Percentiles rank a stretch among this genome's conserved stretches.
Evolutionary conservation across 345 rosid species (phyloP).

Genomic region (Limnanthes douglasii): DNA sequence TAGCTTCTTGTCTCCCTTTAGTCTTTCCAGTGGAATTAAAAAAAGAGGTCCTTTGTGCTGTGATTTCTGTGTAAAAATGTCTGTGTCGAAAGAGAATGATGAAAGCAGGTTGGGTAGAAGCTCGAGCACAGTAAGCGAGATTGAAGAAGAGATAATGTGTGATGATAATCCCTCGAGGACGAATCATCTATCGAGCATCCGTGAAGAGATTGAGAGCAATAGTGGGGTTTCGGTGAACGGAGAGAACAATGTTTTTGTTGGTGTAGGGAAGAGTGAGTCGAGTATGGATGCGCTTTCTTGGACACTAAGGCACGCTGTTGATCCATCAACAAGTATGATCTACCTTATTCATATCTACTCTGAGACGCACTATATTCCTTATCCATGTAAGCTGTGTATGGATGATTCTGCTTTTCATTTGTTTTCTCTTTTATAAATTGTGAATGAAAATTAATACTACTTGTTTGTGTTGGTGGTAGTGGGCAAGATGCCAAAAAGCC

Average conservation of each 20-base stretch:
- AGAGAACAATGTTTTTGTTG: constrained; percentile 47
- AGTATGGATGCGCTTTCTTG: constrained; percentile 76
- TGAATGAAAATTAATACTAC: constrained; percentile 6
- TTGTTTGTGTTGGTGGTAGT: constrained; percentile 18
- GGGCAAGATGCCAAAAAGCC: constrained; percentile 48
- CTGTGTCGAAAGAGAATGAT: background rate
- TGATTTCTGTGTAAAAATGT: too few relatives aligned
- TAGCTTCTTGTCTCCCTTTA: too few relatives aligned
- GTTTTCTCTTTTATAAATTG: background rate
- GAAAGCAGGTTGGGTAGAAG: background rate
- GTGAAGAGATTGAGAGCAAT: constrained; percentile 22
- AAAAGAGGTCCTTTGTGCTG: too few relatives aligned
- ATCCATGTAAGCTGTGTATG: constrained; percentile 32
- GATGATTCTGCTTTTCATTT: background rate
- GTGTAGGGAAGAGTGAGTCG: constrained; percentile 62
- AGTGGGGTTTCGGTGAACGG: constrained; percentile 31
- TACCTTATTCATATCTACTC: constrained; percentile 57
- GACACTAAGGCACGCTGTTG: constrained; percentile 33
- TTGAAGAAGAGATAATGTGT: constrained; percentile 6
- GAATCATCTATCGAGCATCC: constrained; percentile 1
- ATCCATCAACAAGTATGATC: constrained; percentile 19
- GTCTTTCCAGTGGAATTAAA: too few relatives aligned
- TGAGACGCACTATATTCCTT: constrained; percentile 42
- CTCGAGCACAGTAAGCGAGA: background rate
- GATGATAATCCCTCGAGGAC: constrained; percentile 16